Evolutionary conservation across 352 stramenopile genomes (phyloP).

Genomic region (Phytophthora macrochlamydospora): DNA sequence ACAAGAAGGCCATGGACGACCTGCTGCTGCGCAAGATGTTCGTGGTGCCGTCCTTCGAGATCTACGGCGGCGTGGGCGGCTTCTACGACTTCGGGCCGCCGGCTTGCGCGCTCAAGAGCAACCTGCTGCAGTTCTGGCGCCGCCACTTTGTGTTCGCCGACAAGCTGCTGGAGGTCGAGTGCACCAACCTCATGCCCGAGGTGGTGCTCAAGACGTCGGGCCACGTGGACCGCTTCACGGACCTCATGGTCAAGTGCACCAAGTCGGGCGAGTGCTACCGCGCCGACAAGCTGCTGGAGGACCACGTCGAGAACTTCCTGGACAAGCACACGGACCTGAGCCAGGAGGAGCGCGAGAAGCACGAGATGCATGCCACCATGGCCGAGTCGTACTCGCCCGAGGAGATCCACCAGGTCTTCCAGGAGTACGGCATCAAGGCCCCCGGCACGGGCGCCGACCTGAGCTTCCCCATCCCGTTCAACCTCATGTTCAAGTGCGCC

Average conservation of each 20-base stretch:
- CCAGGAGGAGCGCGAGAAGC: conserved; percentile 90
- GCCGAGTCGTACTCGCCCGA: conserved; percentile 97
- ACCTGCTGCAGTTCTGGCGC: conserved; percentile 96
- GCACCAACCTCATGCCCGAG: conserved; percentile 98
- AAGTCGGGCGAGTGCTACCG: conserved; percentile 98
- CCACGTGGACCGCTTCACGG: conserved; percentile 99
- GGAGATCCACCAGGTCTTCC: conserved; percentile 96
- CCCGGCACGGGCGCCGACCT: conserved; percentile 91
- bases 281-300: conserved; percentile 99
- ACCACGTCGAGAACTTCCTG: conserved; percentile 98
- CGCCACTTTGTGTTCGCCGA: conserved; percentile 99
- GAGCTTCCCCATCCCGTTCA: conserved; percentile 98
- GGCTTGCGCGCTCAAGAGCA: conserved; percentile 95
- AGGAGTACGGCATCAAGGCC: conserved; percentile 95
- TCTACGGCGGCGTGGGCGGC: conserved; percentile 98
- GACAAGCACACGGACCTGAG: conserved; percentile 86
- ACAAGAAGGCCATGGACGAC: conserved; percentile 96
- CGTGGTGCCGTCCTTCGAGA: conserved; percentile 99
- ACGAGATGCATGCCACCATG: conserved; percentile 94
- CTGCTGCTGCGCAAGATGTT: conserved; percentile 99
- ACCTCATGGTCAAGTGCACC: conserved; percentile 99
- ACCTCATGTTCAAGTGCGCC: conserved; percentile 99
- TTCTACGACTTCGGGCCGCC: conserved; percentile 99
- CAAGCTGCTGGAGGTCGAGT: conserved; percentile 99
- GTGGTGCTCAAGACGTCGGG: conserved; percentile 98